Conservation (phyloP, 164 flowering plant genomes). For the Sextonia rubra region DNA sequence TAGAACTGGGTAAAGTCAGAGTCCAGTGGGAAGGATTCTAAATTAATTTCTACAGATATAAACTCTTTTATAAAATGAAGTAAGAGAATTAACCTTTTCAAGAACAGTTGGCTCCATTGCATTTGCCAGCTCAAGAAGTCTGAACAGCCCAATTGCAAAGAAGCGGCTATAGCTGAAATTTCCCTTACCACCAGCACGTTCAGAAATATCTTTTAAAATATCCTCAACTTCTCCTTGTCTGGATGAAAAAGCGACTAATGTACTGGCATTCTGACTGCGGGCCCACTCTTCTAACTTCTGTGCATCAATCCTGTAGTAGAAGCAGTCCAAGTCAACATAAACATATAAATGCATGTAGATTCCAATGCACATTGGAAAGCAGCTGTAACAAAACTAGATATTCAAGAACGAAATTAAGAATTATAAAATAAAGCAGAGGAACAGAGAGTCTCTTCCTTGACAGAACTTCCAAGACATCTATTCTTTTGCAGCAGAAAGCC, state of each 20-base stretch:
- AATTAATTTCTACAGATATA: too few species aligned
- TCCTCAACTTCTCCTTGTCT: slow-evolving; percentile 87
- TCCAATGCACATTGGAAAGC: neutral
- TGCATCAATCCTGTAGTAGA: slow-evolving; percentile 66
- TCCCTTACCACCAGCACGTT: slow-evolving; percentile 65
- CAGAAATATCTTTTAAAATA: slow-evolving; percentile 72
- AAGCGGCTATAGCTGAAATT: slow-evolving; percentile 91
- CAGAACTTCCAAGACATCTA: neutral
- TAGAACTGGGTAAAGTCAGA: too few species aligned
- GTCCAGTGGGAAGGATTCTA: too few species aligned
- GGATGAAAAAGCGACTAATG: slow-evolving; percentile 72
- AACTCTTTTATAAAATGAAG: neutral
- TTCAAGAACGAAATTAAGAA: neutral
- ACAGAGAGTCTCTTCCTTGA: neutral
- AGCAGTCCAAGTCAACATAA: slow-evolving; percentile 1
- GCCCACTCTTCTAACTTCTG: slow-evolving; percentile 95
- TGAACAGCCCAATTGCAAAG: slow-evolving; percentile 93
- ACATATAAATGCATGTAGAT: neutral
- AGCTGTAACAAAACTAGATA: neutral
- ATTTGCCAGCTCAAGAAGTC: slow-evolving; percentile 87
- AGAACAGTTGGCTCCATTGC: slow-evolving; percentile 74
- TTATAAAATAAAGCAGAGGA: neutral
- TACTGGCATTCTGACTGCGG: slow-evolving; percentile 54
- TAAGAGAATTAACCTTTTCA: slow-evolving; percentile 64
- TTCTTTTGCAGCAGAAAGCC: neutral